Evolutionary conservation across 768 basidiomycete genomes (phyloP).

Genomic region (Obba rivulosa): DNA sequence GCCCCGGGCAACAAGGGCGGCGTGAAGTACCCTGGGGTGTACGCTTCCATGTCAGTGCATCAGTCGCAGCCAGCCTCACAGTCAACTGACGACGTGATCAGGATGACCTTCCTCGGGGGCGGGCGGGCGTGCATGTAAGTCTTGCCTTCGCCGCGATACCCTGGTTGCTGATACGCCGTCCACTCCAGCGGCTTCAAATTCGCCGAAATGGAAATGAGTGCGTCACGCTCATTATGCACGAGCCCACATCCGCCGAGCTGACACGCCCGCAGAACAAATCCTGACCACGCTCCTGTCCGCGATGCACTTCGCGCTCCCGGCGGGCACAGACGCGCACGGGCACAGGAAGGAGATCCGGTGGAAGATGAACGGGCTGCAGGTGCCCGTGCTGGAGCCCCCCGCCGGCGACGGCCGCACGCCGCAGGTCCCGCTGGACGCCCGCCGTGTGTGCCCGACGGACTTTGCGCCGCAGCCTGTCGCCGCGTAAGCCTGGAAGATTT

Average conservation of each 20-base stretch:
- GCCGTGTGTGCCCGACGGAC: constrained; percentile 23
- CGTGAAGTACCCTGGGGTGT: constrained; percentile 16
- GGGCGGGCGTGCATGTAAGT: constrained; percentile 42
- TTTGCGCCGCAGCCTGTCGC: constrained; percentile 15
- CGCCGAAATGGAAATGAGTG: constrained; percentile 5
- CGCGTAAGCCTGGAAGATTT: too few relatives aligned
- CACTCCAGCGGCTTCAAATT: constrained; percentile 4
- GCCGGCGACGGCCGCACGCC: constrained; percentile 28
- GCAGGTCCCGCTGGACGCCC: constrained; percentile 28
- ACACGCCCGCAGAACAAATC: constrained; percentile 27
- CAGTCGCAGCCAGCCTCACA: too few relatives aligned
- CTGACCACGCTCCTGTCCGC: constrained; percentile 28
- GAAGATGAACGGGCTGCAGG: constrained; percentile 30
- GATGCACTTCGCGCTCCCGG: constrained; percentile 30
- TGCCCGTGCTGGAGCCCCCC: constrained; percentile 32
- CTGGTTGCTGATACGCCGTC: background rate
- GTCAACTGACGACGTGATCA: constrained; percentile 7
- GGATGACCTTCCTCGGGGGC: constrained; percentile 42
- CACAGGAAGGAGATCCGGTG: constrained; percentile 31
- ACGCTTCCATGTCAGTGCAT: constrained; percentile 14
- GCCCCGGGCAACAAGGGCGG: constrained; percentile 4
- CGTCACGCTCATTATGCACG: background rate
- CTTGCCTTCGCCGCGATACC: background rate
- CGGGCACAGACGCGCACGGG: constrained; percentile 23
- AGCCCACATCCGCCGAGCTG: too few relatives aligned